Conservation (phyloP, 2,329 filamentous ascomycete species). For the Verticillium klebahnii region DNA sequence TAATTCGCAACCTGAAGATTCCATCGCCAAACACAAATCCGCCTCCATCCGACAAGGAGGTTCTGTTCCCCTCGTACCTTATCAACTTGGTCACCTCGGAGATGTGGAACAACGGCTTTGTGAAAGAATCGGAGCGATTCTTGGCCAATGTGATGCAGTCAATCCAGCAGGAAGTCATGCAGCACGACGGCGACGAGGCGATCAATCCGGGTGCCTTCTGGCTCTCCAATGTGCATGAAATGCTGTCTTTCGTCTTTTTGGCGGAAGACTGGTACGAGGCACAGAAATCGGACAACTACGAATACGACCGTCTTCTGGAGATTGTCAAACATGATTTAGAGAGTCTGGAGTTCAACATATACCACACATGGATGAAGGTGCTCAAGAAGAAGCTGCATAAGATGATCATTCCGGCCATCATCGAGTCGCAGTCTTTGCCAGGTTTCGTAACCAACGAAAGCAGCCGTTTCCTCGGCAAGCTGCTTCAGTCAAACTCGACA, state of each 20-base stretch:
- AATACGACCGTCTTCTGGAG: conserved; percentile 94
- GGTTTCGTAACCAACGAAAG: conserved; percentile 99
- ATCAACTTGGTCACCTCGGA: conserved; percentile 99
- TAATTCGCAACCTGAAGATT: conserved; percentile 96
- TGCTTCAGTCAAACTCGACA: conserved; percentile 81
- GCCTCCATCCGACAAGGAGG: conserved; percentile 94
- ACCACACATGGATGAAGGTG: conserved; percentile 99
- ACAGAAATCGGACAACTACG: conserved; percentile 98
- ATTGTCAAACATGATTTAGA: conserved; percentile 99
- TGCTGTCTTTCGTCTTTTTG: conserved; percentile 98
- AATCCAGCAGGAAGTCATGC: conserved; percentile 99
- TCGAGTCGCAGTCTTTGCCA: conserved; percentile 95
- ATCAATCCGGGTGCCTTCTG: conserved; percentile 98
- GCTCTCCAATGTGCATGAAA: conserved; percentile 98
- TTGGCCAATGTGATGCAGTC: conserved; percentile 99
- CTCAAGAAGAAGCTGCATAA: conserved; percentile 98
- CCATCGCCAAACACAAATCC: conserved; percentile 82
- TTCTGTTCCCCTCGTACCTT: conserved; percentile 95
- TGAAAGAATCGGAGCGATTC: conserved; percentile 98
- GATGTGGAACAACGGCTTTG: conserved; percentile 99
- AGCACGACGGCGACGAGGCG: conserved; percentile 94
- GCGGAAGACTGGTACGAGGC: conserved; percentile 99
- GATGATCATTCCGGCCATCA: conserved; percentile 99
- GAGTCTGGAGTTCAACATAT: conserved; percentile 99
- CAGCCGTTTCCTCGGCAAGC: conserved; percentile 96